Evolutionary conservation across 2,329 filamentous ascomycete species (phyloP).

Genomic region (Thielaviopsis punctulata): DNA sequence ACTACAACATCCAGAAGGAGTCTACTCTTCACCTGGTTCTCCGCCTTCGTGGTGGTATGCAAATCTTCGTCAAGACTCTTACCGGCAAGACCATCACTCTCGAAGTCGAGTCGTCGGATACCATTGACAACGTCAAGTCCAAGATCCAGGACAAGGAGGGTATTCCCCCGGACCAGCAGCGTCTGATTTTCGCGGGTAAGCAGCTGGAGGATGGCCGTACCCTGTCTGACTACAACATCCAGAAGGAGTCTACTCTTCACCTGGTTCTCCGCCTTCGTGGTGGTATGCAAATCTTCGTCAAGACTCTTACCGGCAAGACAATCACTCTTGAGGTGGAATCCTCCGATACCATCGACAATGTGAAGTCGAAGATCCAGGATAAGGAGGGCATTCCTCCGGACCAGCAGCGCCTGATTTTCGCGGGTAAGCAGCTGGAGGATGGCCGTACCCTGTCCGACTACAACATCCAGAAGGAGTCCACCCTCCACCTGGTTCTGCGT

Average conservation of each 20-base stretch:
- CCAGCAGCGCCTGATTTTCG: conserved; percentile 86
- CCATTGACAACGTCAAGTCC: conserved; percentile 87
- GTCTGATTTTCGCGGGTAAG: conserved; percentile 85
- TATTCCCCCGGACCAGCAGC: conserved; percentile 87
- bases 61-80: conserved; percentile 74
- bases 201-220: conserved; percentile 86
- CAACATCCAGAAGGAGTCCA: conserved; percentile 91
- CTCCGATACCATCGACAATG: conserved; percentile 95
- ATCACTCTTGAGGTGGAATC: too few species aligned
- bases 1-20: conserved; percentile 96
- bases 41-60: conserved; percentile 78
- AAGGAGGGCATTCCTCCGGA: conserved; percentile 90
- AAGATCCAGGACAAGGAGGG: conserved; percentile 93
- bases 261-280: conserved; percentile 66
- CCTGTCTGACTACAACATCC: conserved; percentile 89
- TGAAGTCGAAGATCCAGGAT: conserved; percentile 85
- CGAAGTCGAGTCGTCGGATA: too few species aligned
- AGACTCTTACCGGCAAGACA: conserved; percentile 89
- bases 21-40: conserved; percentile 73
- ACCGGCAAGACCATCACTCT: conserved; percentile 89
- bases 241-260: conserved; percentile 75
- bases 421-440: conserved; percentile 85
- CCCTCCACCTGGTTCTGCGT: conserved; percentile 63
- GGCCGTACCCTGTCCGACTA: conserved; percentile 84
- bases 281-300: conserved; percentile 25